Evolutionary conservation across 192 early-diverging fungal genomes (phyloP).

Genomic region (Coemansia sp.): DNA sequence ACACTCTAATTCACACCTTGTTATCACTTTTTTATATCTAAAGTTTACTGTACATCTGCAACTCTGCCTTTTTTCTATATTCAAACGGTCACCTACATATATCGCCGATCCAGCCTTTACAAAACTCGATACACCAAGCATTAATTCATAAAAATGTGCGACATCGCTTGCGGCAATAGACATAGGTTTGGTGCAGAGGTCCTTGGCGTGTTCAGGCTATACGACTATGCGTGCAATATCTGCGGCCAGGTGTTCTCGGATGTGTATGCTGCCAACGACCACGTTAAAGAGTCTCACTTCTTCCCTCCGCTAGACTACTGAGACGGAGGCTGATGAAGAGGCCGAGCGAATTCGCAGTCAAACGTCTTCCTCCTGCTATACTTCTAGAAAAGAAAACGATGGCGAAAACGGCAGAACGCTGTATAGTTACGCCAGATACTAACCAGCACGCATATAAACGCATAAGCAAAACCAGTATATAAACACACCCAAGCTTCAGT

Average conservation of each 20-base stretch:
- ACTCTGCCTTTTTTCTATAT: not conserved
- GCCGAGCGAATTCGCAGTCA: too few species aligned
- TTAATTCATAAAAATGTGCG: constrained; percentile 16
- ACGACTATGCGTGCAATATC: constrained; percentile 43
- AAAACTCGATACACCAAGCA: not conserved
- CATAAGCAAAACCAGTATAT: too few species aligned
- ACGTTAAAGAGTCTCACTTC: constrained; percentile 49
- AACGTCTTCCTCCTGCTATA: constrained; percentile 48
- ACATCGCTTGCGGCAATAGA: constrained; percentile 19
- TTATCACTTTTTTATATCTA: not conserved
- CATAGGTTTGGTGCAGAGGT: constrained; percentile 18
- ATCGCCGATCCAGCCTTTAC: not conserved
- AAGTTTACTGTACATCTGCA: not conserved
- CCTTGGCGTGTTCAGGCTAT: constrained; percentile 26
- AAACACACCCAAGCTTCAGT: too few species aligned
- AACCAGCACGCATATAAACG: not conserved
- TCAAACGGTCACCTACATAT: too few species aligned
- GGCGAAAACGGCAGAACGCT: not conserved
- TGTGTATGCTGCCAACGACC: constrained; percentile 34
- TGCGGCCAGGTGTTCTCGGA: constrained; percentile 35
- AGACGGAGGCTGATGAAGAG: not conserved
- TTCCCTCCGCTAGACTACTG: constrained; percentile 43
- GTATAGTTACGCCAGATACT: not conserved
- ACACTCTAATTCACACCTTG: not conserved
- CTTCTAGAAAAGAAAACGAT: too few species aligned